phyloP scores from a whole-genome alignment of 2,329 filamentous ascomycete species.

The Boeremia exigua region DNA sequence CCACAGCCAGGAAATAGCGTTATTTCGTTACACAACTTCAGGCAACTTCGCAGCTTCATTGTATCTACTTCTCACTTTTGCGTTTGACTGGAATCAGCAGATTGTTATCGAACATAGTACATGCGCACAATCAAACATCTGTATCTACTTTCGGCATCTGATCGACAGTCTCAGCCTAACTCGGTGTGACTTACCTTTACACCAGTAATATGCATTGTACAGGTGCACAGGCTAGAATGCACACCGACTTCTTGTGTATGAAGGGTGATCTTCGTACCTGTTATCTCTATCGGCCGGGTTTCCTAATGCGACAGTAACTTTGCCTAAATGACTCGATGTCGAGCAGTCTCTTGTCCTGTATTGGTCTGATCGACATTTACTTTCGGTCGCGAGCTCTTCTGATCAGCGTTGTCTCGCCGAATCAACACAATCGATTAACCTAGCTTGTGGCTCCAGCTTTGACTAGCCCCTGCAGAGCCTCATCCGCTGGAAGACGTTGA shows the following conservation, averaged over 20 bases:
- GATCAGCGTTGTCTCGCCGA: constrained; percentile 1
- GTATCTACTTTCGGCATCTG: too few species aligned
- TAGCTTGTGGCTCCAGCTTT: not conserved
- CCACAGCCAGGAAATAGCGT: constrained; percentile 49
- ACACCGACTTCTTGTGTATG: too few species aligned
- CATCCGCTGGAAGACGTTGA: not conserved
- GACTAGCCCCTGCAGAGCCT: constrained; percentile 1
- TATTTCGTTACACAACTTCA: not conserved
- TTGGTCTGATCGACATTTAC: not conserved
- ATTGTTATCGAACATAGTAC: too few species aligned
- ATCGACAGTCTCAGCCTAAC: too few species aligned
- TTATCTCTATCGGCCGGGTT: too few species aligned
- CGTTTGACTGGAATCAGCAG: too few species aligned
- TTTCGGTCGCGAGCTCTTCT: not conserved
- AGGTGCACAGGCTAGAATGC: too few species aligned
- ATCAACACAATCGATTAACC: not conserved
- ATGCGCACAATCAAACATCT: too few species aligned
- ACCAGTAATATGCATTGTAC: too few species aligned
- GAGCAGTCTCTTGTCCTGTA: not conserved
- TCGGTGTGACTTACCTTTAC: too few species aligned
- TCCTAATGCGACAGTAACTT: not conserved
- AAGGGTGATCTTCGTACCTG: too few species aligned
- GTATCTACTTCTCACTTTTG: not conserved
- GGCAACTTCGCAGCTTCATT: not conserved
- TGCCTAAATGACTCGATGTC: not conserved